These are phyloP conservation scores for Allomyces arbusculus DNA, from an alignment of 192 early-diverging fungal genomes.

Conservation along the genomic window DNA sequence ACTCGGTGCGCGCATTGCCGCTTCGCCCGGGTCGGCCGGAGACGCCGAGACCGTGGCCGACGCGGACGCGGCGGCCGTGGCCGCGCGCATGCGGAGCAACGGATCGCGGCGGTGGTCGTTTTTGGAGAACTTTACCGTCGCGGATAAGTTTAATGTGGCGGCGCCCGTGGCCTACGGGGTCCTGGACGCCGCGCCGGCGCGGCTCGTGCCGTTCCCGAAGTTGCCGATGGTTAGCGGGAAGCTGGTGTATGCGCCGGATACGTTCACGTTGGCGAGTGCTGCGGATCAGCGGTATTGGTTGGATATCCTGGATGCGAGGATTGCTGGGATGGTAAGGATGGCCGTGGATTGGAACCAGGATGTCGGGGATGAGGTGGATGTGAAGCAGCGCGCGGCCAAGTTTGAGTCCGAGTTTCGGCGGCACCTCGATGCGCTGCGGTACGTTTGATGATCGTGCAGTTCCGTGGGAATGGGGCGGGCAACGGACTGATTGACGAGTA, in stretches of 20 bases:
- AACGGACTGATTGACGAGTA: too few species aligned
- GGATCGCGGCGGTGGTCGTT: slow-evolving; percentile 33
- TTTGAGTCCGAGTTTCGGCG: slow-evolving; percentile 47
- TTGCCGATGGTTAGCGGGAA: slow-evolving; percentile 15
- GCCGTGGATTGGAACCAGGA: slow-evolving; percentile 24
- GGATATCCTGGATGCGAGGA: slow-evolving; percentile 41
- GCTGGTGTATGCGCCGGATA: slow-evolving; percentile 43
- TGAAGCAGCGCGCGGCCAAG: slow-evolving; percentile 7
- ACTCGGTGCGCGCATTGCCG: too few species aligned
- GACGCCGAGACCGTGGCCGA: too few species aligned
- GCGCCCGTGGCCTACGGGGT: slow-evolving; percentile 37
- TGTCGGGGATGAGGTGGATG: slow-evolving; percentile 5
- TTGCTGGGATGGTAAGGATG: slow-evolving; percentile 38
- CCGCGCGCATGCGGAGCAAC: too few species aligned
- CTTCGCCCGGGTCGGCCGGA: too few species aligned
- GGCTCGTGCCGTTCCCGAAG: slow-evolving; percentile 36
- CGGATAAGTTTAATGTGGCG: slow-evolving; percentile 30
- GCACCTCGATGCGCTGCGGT: slow-evolving; percentile 38
- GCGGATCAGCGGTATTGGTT: slow-evolving; percentile 53
- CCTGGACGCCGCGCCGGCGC: slow-evolving; percentile 33
- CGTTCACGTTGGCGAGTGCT: slow-evolving; percentile 32
- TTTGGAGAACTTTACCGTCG: slow-evolving; percentile 60
- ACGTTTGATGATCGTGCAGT: too few species aligned
- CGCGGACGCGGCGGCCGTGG: too few species aligned
- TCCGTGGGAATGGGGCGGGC: too few species aligned